A percentile compares a stretch with the other conserved stretches of the same genome.
Conservation (phyloP, 805 yeast species). For the Ogataea ramenticola region DNA sequence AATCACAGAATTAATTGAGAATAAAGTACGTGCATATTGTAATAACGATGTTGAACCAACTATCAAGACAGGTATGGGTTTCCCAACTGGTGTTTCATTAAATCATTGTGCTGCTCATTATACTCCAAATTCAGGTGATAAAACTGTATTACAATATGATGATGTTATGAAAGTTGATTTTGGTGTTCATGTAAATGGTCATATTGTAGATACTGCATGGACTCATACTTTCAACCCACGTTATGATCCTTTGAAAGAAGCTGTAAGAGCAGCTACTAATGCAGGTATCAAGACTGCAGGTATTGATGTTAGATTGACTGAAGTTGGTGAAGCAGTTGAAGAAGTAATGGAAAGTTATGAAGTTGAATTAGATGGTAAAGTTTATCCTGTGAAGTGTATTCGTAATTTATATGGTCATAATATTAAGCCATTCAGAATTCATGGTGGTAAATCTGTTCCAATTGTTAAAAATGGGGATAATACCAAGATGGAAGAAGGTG, state of each 20-base stretch:
- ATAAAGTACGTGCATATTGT: conserved; percentile 69
- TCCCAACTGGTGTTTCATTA: conserved; percentile 95
- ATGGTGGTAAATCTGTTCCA: conserved; percentile 95
- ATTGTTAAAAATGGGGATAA: conserved; percentile 88
- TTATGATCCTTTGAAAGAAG: conserved; percentile 72
- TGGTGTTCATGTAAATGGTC: conserved; percentile 95
- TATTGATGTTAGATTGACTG: conserved; percentile 85
- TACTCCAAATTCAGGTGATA: conserved; percentile 95
- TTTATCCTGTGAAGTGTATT: conserved; percentile 80
- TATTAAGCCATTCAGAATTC: conserved; percentile 77
- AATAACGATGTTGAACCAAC: conserved; percentile 52
- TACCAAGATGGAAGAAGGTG: conserved; percentile 99
- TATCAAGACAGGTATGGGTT: conserved; percentile 82
- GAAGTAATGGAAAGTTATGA: conserved; percentile 92
- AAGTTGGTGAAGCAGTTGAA: conserved; percentile 87
- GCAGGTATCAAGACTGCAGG: conserved; percentile 81
- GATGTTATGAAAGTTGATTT: conserved; percentile 96
- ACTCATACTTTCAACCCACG: conserved; percentile 81
- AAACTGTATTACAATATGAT: conserved; percentile 66
- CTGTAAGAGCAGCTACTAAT: conserved; percentile 89
- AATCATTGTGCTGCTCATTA: conserved; percentile 97
- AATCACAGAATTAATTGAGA: conserved; percentile 83
- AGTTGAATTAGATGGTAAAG: conserved; percentile 80
- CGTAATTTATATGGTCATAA: conserved; percentile 93
- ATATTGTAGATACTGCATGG: conserved; percentile 91